phyloP scores from a whole-genome alignment of 1,284 basidiomycete species.

The Cryptococcus deneoformans region DNA sequence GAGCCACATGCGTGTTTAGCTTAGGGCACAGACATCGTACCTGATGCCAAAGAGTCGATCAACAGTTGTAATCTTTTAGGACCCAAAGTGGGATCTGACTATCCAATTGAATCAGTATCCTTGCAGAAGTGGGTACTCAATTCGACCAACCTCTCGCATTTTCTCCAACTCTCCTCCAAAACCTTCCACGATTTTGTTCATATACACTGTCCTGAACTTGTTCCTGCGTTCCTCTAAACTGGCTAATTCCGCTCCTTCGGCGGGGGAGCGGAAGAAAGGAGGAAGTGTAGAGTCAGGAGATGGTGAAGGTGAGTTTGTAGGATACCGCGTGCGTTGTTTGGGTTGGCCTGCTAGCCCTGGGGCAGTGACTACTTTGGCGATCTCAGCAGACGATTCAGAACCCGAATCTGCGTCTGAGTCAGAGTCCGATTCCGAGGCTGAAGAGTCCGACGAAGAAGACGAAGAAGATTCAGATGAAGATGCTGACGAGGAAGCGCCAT shows the following conservation, averaged over 20 bases:
- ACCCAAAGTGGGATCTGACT: conserved; percentile 41
- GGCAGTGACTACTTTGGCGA: not conserved
- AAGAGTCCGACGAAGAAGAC: conserved; percentile 20
- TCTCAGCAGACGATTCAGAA: conserved; percentile 3
- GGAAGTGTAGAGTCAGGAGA: conserved; percentile 22
- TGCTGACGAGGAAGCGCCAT: conserved; percentile 14
- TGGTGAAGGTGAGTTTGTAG: conserved; percentile 36
- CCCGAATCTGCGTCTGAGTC: conserved; percentile 31
- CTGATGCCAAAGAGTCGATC: conserved; percentile 42
- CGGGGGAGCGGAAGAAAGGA: conserved; percentile 20
- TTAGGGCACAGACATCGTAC: conserved; percentile 14
- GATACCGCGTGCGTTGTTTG: conserved; percentile 14
- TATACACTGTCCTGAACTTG: conserved; percentile 45
- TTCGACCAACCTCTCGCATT: conserved; percentile 38
- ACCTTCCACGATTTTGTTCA: conserved; percentile 48
- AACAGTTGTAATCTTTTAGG: conserved; percentile 41
- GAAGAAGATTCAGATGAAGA: conserved; percentile 16
- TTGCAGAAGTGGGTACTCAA: not conserved
- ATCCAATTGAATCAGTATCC: not conserved
- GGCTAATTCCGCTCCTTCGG: conserved; percentile 1
- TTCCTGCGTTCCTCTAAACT: conserved; percentile 28
- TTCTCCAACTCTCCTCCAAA: conserved; percentile 47
- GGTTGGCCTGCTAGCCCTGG: conserved; percentile 5
- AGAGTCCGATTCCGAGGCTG: conserved; percentile 20
- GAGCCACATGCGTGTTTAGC: not conserved